Conservation (phyloP, 176 grass and related monocot genomes). For the Oryza rufipogon region DNA sequence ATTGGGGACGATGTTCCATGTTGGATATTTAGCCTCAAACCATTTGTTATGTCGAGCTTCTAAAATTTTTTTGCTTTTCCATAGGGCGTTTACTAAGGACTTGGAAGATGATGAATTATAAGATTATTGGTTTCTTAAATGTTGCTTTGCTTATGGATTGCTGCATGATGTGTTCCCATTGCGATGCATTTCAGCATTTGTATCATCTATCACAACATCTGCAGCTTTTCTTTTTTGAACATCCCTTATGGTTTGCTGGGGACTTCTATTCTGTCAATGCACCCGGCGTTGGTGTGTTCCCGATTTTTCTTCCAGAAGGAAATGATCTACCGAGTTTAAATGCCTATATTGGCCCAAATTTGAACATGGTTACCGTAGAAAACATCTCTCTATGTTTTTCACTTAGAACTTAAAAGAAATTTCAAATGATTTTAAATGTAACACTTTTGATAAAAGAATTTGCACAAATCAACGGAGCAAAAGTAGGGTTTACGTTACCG, state of each 20-base stretch:
- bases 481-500: no score
- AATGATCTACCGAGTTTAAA: not conserved
- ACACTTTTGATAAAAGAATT: not conserved
- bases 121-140: conserved; percentile 46
- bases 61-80: conserved; percentile 55
- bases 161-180: not conserved
- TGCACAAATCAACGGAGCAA: not conserved
- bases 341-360: no score
- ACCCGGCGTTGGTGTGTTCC: not conserved
- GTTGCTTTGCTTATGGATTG: conserved; percentile 24
- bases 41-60: conserved; percentile 51
- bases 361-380: no score
- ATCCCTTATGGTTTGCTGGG: not conserved
- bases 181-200: not conserved
- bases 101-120: conserved; percentile 47
- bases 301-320: not conserved
- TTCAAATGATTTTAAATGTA: no score
- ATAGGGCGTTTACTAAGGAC: conserved; percentile 48
- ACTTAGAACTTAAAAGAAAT: no score
- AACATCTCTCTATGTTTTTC: no score
- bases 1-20: conserved; percentile 30
- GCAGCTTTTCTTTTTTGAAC: not conserved
- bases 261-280: not conserved
- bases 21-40: conserved; percentile 44
- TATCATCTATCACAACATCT: not conserved